phyloP scores from a whole-genome alignment of 2,329 filamentous ascomycete species.

The Alternaria sp. region DNA sequence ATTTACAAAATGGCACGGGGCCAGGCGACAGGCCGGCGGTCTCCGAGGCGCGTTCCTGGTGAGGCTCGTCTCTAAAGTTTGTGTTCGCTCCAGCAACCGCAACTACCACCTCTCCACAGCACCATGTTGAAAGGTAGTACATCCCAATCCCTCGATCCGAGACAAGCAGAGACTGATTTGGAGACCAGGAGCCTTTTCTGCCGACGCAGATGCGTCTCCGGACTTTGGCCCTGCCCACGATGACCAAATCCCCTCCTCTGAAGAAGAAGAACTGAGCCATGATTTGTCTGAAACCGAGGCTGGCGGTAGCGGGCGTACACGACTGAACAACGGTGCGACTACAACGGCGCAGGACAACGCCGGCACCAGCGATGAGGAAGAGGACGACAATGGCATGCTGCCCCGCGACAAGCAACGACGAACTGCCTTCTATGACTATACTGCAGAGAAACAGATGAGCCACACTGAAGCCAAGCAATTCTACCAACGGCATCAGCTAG shows the following conservation, averaged over 20 bases:
- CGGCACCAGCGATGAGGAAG: constrained; percentile 37
- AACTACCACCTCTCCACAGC: constrained; percentile 24
- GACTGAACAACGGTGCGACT: constrained; percentile 31
- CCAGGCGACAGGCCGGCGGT: constrained; percentile 23
- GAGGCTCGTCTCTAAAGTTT: constrained; percentile 14
- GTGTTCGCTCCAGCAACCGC: constrained; percentile 23
- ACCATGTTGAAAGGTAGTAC: constrained; percentile 42
- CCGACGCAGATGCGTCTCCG: constrained; percentile 49
- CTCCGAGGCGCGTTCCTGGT: constrained; percentile 21
- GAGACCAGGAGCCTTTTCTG: constrained; percentile 37
- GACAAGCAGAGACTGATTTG: constrained; percentile 17
- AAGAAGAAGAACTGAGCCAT: constrained; percentile 46
- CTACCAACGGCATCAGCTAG: constrained; percentile 86
- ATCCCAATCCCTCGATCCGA: constrained; percentile 1
- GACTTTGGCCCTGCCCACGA: constrained; percentile 44
- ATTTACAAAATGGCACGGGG: constrained; percentile 21
- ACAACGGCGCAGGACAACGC: constrained; percentile 29
- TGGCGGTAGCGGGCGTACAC: constrained; percentile 20
- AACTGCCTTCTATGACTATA: constrained; percentile 92
- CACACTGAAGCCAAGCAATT: constrained; percentile 95
- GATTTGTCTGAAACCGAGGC: constrained; percentile 42
- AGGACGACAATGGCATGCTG: constrained; percentile 50
- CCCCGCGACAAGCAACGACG: constrained; percentile 66
- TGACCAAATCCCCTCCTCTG: constrained; percentile 48
- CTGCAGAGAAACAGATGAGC: constrained; percentile 92